Base-by-base conservation (phyloP, 2,329 filamentous ascomycete genomes). In the Phymatotrichopsis omnivora region DNA sequence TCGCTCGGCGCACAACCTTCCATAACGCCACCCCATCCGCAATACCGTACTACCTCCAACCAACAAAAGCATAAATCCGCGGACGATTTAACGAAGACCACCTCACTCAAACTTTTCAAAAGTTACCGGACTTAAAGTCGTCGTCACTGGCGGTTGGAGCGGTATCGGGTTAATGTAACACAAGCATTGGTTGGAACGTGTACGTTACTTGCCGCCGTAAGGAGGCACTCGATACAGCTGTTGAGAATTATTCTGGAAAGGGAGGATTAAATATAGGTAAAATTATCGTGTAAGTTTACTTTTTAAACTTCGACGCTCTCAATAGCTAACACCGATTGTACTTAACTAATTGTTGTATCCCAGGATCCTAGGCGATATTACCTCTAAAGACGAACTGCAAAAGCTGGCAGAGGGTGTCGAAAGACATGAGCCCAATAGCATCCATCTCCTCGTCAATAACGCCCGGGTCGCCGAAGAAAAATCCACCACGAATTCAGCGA, bases 81-180 rank as follows among this genome's bases (percentile, higher is more conserved):
- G n/a, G n/a, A n/a, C n/a, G n/a, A n/a, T n/a, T n/a, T n/a, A n/a
- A n/a, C n/a, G n/a, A n/a, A n/a, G n/a, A n/a, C n/a, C n/a, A n/a
- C n/a, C n/a, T n/a, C n/a, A n/a, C n/a, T n/a, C n/a, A n/a, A n/a
- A n/a, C n/a, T n/a, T n/a, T n/a, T n/a, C n/a, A n/a, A n/a, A n/a
- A n/a, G 38, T 48, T 16, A 24, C 7, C 5, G 39, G 39, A 6
- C 48, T 51, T 16, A 47, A 43, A 22, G 44, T 39, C 40, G 43
- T 78, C 1, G 61, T 78, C 33, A 77, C 77, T 2, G 76, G 76
- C 39, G 76, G 76, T 22, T 74, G 74, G 11, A 67, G 69, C n/a
- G 77, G 78, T 16, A 81, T 82, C 49, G 78, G 78, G 0, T 63
- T 81, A 52, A 68, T 71, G 60, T 67, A 14, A 64, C 68, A 4